A percentile compares a stretch with the other conserved stretches of the same genome.
These are phyloP conservation scores for Leccinum fallax DNA, from an alignment of 1,284 basidiomycete species.

Conservation along the genomic window DNA sequence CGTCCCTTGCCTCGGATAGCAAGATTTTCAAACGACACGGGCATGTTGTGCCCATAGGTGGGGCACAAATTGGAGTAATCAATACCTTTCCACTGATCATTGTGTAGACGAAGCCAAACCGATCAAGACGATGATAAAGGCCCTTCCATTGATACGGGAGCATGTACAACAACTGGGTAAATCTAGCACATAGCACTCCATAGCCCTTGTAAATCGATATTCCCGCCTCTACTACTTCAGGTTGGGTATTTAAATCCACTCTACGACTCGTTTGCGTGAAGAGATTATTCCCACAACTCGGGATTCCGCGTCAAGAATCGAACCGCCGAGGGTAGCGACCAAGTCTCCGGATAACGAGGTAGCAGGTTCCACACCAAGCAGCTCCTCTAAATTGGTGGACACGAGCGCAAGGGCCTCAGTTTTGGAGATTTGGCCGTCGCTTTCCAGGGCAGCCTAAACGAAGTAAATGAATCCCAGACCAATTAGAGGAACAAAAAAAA, in stretches of 20 bases:
- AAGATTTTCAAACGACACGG: conserved; percentile 64
- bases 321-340: conserved; percentile 51
- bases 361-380: conserved; percentile 48
- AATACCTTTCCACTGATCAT: background rate
- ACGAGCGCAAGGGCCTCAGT: conserved; percentile 32
- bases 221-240: conserved; percentile 10
- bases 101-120: conserved; percentile 59
- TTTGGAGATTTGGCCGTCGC: conserved; percentile 28
- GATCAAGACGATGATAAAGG: conserved; percentile 60
- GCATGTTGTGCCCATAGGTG: conserved; percentile 54
- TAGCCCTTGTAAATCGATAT: conserved; percentile 2
- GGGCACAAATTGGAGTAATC: too few species aligned
- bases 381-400: conserved; percentile 49
- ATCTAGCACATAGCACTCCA: conserved; percentile 14
- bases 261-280: conserved; percentile 34
- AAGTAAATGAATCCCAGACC: background rate
- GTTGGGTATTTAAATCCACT: conserved; percentile 27
- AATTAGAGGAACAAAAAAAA: background rate
- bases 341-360: conserved; percentile 41
- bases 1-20: conserved; percentile 48
- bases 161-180: conserved; percentile 44
- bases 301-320: conserved; percentile 43
- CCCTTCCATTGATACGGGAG: conserved; percentile 60
- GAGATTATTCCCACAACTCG: conserved; percentile 53
- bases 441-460: conserved; percentile 29